Base-by-base conservation (phyloP, 164 flowering plant genomes). In the Magnolia changhungtana region DNA sequence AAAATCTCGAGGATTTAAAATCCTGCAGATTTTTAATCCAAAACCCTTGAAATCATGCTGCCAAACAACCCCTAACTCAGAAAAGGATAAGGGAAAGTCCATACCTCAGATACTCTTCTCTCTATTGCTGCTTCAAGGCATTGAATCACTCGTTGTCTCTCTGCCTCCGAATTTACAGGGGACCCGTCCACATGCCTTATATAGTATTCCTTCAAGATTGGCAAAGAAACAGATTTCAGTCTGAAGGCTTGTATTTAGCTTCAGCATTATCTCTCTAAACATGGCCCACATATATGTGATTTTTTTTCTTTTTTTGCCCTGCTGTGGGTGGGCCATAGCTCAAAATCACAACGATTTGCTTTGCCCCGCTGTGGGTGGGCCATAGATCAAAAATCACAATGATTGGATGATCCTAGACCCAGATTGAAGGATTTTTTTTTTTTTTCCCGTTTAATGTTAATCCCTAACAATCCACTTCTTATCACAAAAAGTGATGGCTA, bases 51-150 rank as follows among this genome's bases (percentile, higher is more conserved):
- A 37, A 37, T 37, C 7, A 4, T 37, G 45, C 45, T 37, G 45
- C 45, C 45, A 37, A 37, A 37, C 45, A 37, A 37, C 45, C 45
- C 7, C 45, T 37, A 37, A 37, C 45, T 37, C 45, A 37, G 45
- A 37, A 37, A 37, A 37, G 45, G 45, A 37, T 37, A 37, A 45
- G 19, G 71, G 50, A 8, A 16, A 52, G 27, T 63, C 50, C 79
- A 74, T 64, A 92, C 98, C 92, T 95, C 99, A 66, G 92, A 91
- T n/a, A 92, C 98, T 83, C 99, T 86, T 86, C 99, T 90, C 81
- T 88, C 89, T 52, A 96, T 96, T 6, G 99, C 99, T 58, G 99
- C 99, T 84, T 90, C 94, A 72, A 94, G 92, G 69, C 94, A 93
- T 67, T 90, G 93, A 63, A 90, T 86, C 73, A 94, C 85, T 76